Evolutionary conservation across 2,329 filamentous ascomycete species (phyloP).

Genomic region (Nemania bipapillata): DNA sequence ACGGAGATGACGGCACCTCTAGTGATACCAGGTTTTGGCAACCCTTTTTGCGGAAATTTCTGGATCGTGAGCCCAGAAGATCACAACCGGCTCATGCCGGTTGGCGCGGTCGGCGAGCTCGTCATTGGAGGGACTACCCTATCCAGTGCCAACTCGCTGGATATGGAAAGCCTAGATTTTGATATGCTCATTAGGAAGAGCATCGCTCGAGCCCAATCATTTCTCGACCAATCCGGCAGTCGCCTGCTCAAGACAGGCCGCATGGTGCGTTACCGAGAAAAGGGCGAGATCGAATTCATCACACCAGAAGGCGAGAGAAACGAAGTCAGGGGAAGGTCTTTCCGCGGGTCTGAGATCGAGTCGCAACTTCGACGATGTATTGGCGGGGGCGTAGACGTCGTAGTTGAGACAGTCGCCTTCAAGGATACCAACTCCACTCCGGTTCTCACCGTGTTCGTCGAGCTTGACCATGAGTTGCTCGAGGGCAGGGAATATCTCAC

Average conservation of each 20-base stretch:
- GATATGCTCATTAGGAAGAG: conserved; percentile 42
- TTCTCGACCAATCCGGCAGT: conserved; percentile 44
- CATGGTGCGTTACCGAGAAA: conserved; percentile 61
- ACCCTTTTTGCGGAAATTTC: conserved; percentile 61
- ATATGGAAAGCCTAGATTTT: conserved; percentile 49
- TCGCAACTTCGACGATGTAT: conserved; percentile 60
- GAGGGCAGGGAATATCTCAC: conserved; percentile 55
- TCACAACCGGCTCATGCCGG: conserved; percentile 61
- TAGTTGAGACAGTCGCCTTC: conserved; percentile 61
- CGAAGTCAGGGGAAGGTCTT: conserved; percentile 54
- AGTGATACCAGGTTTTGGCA: conserved; percentile 58
- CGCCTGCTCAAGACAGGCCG: conserved; percentile 62
- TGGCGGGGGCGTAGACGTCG: conserved; percentile 60
- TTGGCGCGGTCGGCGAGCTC: conserved; percentile 68
- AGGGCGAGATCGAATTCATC: conserved; percentile 62
- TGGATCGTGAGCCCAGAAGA: conserved; percentile 66
- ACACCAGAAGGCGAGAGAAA: conserved; percentile 58
- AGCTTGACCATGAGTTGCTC: conserved; percentile 57
- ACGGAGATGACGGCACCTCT: conserved; percentile 55
- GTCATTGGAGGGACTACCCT: conserved; percentile 68
- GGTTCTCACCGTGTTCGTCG: conserved; percentile 62
- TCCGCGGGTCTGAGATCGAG: conserved; percentile 60
- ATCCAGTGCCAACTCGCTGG: conserved; percentile 56
- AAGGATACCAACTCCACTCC: conserved; percentile 54
- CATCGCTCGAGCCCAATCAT: conserved; percentile 36